Conservation (phyloP, 176 grass and related monocot genomes). For the Hordeum marinum region DNA sequence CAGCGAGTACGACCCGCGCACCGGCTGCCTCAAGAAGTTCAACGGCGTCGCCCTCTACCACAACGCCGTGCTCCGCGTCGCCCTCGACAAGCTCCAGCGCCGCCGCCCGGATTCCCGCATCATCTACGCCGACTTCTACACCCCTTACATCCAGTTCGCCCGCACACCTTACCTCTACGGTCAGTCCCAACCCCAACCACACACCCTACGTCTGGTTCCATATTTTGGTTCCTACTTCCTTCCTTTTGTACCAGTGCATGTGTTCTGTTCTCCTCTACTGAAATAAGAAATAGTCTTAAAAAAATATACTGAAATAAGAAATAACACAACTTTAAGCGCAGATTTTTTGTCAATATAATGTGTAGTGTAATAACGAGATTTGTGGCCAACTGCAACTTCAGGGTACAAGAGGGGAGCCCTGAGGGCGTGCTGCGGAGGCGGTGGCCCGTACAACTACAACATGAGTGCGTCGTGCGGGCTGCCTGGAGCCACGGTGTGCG, state of each 20-base stretch:
- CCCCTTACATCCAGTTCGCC: conserved; percentile 45
- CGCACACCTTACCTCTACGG: conserved; percentile 54
- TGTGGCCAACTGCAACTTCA: conserved; percentile 23
- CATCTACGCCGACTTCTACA: conserved; percentile 84
- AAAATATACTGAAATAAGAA: too few relatives aligned
- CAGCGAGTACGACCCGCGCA: conserved; percentile 44
- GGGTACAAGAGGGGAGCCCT: conserved; percentile 63
- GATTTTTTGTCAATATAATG: too few relatives aligned
- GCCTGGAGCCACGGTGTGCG: conserved; percentile 27
- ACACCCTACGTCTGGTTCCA: conserved; percentile 40
- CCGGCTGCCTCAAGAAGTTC: conserved; percentile 67
- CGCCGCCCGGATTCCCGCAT: conserved; percentile 35
- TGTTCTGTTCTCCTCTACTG: too few relatives aligned
- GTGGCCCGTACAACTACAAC: conserved; percentile 75
- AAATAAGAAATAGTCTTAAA: too few relatives aligned
- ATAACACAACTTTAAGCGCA: too few relatives aligned
- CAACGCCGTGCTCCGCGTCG: conserved; percentile 52
- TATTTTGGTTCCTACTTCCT: not conserved
- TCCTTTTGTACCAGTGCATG: not conserved
- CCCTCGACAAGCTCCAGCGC: conserved; percentile 39
- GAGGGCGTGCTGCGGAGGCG: conserved; percentile 63
- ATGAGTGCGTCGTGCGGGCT: conserved; percentile 46
- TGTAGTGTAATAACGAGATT: not conserved
- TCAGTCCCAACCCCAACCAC: conserved; percentile 49
- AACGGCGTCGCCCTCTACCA: conserved; percentile 59